Evolutionary conservation across 176 grass and related monocot genomes (phyloP).

Genomic region (Bolboschoenus planiculmis): DNA sequence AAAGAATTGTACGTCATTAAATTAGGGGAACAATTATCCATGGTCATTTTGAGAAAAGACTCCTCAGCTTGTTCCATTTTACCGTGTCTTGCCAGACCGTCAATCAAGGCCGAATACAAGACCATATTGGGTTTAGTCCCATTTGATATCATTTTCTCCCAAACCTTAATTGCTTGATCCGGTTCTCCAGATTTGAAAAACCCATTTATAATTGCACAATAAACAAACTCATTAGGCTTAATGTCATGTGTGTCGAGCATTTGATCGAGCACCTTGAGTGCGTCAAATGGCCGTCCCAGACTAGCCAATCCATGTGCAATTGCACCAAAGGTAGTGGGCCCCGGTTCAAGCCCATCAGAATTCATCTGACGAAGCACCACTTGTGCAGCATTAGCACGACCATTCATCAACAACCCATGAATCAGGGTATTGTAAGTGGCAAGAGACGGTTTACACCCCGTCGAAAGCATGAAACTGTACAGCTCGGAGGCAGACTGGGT

Average conservation of each 20-base stretch:
- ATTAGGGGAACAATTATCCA: slow-evolving; percentile 53
- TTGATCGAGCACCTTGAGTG: slow-evolving; percentile 51
- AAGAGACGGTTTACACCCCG: slow-evolving; percentile 46
- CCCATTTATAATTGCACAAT: slow-evolving; percentile 59
- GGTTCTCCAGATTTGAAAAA: slow-evolving; percentile 53
- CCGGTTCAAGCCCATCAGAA: slow-evolving; percentile 32
- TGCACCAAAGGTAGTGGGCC: slow-evolving; percentile 58
- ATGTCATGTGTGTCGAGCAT: slow-evolving; percentile 36
- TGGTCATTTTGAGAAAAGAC: slow-evolving; percentile 52
- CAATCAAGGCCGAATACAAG: slow-evolving; percentile 64
- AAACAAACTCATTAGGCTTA: slow-evolving; percentile 60
- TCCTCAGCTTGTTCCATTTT: slow-evolving; percentile 50
- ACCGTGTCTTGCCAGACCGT: slow-evolving; percentile 50
- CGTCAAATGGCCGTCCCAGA: slow-evolving; percentile 57
- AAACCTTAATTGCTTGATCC: slow-evolving; percentile 43
- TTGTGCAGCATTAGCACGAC: slow-evolving; percentile 28
- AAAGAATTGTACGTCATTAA: slow-evolving; percentile 76
- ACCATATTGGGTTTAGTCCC: slow-evolving; percentile 51
- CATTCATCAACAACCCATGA: slow-evolving; percentile 55
- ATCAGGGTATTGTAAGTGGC: slow-evolving; percentile 71
- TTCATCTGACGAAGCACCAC: slow-evolving; percentile 58
- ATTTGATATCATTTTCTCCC: slow-evolving; percentile 45
- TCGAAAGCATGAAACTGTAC: slow-evolving; percentile 73
- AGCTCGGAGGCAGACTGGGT: slow-evolving; percentile 45
- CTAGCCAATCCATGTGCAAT: slow-evolving; percentile 63